Evolutionary conservation across 164 flowering plant genomes (phyloP).

Genomic region (Echeveria elegans): DNA sequence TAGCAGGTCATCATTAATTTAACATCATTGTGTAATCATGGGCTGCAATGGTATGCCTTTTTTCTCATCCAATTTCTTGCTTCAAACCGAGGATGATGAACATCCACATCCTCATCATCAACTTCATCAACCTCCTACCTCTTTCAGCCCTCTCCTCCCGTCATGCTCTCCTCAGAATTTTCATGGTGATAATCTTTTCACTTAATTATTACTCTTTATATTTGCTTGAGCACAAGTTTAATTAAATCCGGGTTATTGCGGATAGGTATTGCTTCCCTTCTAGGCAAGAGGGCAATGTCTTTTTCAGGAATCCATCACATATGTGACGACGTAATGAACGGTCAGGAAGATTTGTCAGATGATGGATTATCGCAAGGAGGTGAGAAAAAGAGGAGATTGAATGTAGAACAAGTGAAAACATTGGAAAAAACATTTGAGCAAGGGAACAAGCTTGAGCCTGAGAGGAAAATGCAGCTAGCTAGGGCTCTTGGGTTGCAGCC

Average conservation of each 20-base stretch:
- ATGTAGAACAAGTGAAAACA: constrained; percentile 72
- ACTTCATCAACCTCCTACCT: constrained; percentile 13
- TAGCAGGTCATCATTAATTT: background rate
- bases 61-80: constrained; percentile 80
- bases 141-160: constrained; percentile 28
- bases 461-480: constrained; percentile 83
- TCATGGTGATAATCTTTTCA: constrained; percentile 37
- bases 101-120: background rate
- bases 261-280: constrained; percentile 35
- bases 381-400: constrained; percentile 74
- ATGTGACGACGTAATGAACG: constrained; percentile 5
- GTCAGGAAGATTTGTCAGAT: constrained; percentile 37
- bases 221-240: background rate
- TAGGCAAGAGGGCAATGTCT: constrained; percentile 31
- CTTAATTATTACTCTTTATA: no score
- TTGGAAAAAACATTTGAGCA: constrained; percentile 78
- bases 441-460: constrained; percentile 87
- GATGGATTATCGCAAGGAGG: constrained; percentile 28
- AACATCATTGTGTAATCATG: constrained; percentile 11
- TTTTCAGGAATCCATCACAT: constrained; percentile 13
- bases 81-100: constrained; percentile 29
- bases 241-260: background rate
- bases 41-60: constrained; percentile 65
- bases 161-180: constrained; percentile 64
- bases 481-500: constrained; percentile 75